These are phyloP conservation scores for Phytopythium delawarense DNA, from an alignment of 352 stramenopile genomes.

Conservation along the genomic window DNA sequence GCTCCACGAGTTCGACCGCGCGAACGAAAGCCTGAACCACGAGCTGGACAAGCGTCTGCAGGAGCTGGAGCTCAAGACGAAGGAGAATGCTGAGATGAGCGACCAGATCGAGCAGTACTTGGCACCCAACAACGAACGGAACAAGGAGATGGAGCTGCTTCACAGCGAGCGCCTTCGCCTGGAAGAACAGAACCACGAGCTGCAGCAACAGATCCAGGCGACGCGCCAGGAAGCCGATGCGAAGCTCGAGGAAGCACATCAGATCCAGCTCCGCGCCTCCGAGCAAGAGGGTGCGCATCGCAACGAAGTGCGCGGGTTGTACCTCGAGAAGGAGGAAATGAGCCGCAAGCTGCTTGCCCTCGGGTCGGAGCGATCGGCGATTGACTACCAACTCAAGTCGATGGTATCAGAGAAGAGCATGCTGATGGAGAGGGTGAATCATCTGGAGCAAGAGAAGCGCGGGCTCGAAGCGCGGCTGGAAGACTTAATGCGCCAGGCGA, in stretches of 20 bases:
- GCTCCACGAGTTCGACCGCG: slow-evolving; percentile 29
- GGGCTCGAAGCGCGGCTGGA: slow-evolving; percentile 44
- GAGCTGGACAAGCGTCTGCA: slow-evolving; percentile 51
- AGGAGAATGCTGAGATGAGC: slow-evolving; percentile 43
- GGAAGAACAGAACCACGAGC: slow-evolving; percentile 55
- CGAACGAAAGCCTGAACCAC: slow-evolving; percentile 38
- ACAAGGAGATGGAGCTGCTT: slow-evolving; percentile 49
- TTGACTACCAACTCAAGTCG: slow-evolving; percentile 45
- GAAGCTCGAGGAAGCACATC: slow-evolving; percentile 47
- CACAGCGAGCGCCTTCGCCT: slow-evolving; percentile 46
- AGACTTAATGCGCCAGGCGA: slow-evolving; percentile 45
- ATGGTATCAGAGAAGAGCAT: slow-evolving; percentile 29
- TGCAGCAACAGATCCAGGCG: slow-evolving; percentile 39
- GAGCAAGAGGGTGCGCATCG: slow-evolving; percentile 53
- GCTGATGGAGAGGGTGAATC: slow-evolving; percentile 23
- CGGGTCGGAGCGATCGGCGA: slow-evolving; percentile 39
- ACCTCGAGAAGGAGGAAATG: slow-evolving; percentile 61
- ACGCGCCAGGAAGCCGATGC: slow-evolving; percentile 33
- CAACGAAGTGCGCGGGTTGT: slow-evolving; percentile 40
- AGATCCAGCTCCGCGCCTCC: slow-evolving; percentile 27
- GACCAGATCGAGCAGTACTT: slow-evolving; percentile 52
- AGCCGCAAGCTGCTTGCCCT: slow-evolving; percentile 41
- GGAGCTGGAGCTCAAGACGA: slow-evolving; percentile 44
- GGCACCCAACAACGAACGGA: slow-evolving; percentile 47
- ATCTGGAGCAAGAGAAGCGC: slow-evolving; percentile 50